These are phyloP conservation scores for Ailanthus altissimus DNA, from an alignment of 345 rosid species.

Conservation along the genomic window DNA sequence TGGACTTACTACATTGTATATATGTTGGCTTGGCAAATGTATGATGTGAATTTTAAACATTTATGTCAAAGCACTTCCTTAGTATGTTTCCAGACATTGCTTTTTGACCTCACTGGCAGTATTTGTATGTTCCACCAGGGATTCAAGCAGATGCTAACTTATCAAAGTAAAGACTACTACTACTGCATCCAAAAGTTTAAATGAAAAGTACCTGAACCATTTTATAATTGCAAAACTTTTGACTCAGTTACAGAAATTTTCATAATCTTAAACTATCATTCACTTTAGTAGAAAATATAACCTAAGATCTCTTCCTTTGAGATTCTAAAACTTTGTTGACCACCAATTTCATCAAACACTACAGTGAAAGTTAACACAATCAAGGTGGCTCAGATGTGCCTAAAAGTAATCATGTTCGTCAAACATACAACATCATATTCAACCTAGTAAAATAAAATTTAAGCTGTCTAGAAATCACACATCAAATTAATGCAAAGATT, in stretches of 20 bases:
- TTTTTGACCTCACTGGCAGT: neutral
- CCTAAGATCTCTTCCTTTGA: neutral
- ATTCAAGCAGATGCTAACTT: neutral
- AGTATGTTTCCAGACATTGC: neutral
- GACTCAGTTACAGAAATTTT: neutral
- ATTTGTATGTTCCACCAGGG: neutral
- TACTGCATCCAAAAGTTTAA: conserved; percentile 2
- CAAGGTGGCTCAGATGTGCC: neutral
- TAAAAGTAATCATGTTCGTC: neutral
- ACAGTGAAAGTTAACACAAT: neutral
- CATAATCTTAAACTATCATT: neutral
- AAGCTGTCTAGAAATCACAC: neutral
- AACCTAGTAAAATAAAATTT: conserved; percentile 8
- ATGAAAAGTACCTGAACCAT: no score
- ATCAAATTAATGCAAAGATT: neutral
- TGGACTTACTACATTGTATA: neutral
- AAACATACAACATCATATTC: neutral
- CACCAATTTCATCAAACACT: neutral
- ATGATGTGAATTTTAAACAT: neutral
- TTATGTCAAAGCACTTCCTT: neutral
- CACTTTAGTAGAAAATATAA: neutral
- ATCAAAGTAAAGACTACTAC: neutral
- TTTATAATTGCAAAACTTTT: neutral
- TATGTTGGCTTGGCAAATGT: neutral
- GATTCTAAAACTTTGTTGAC: neutral